Base-by-base conservation (phyloP, 805 yeast species). In the Myxozyma nipponensis region DNA sequence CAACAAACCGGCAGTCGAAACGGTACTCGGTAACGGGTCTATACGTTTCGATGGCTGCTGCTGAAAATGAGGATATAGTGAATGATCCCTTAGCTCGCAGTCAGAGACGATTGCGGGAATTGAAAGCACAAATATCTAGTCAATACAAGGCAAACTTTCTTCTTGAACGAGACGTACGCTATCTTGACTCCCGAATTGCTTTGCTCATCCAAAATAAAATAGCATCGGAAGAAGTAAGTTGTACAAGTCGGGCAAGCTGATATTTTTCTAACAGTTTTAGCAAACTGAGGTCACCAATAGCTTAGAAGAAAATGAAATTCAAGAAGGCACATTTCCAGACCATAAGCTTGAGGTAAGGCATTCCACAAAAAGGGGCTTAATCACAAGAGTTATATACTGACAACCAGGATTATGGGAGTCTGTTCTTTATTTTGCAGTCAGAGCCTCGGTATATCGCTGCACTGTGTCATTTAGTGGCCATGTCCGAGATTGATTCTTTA, bases 131-230 rank as follows among this genome's bases (percentile, higher is more conserved):
- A 36, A 69, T 69, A 34, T 64, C 71, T 17, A 66, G 65, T 38
- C 69, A 62, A 54, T 63, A 69, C 35, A 69, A 68, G 51, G 58
- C 55, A 34, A 70, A 69, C 52, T 69, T 68, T 44, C 54, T 66
- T 45, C 61, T 67, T 44, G 73, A 70, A 47, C 64, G 63, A 49
- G 72, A 70, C 44, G 70, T 69, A 38, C 61, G 71, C 40, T 68
- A 64, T 43, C 60, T 69, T 30, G 73, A 69, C 52, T 52, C 66
- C 15, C 65, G 72, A 18, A 69, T 69, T 34, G 72, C 72, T 13
- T 61, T 67, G 46, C 62, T 69, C 21, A 69, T 69, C 39, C 72
- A 69, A 42, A 67, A 68, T 59, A 66, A 65, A 40, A 65, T 69
- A 61, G 67, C 66, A 17, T 50, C 60, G 10, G 71, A 68, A 25